Evolutionary conservation across 306 rosid species (phyloP).

Genomic region (Corylus heterophylla): DNA sequence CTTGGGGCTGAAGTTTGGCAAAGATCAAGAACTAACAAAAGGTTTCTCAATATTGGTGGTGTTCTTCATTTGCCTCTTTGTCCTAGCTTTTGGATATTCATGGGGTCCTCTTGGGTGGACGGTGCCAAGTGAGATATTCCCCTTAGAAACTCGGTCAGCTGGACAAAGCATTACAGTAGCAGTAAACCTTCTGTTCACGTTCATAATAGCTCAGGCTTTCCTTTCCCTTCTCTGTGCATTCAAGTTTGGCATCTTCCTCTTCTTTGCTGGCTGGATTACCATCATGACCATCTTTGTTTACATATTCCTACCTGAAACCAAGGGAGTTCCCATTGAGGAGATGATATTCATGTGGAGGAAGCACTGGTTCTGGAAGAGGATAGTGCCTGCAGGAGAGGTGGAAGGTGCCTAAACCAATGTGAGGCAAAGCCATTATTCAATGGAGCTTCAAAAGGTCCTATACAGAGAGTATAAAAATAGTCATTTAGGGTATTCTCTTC

Average conservation of each 20-base stretch:
- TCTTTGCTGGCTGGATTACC: constrained; percentile 67
- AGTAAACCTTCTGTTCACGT: constrained; percentile 64
- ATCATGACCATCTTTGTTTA: constrained; percentile 63
- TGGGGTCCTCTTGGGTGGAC: constrained; percentile 88
- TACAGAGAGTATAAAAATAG: neutral
- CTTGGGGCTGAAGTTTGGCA: constrained; percentile 68
- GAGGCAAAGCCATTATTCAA: neutral
- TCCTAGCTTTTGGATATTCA: constrained; percentile 76
- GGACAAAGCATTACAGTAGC: constrained; percentile 75
- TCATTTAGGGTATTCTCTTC: too few relatives aligned
- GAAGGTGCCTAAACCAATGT: constrained; percentile 40
- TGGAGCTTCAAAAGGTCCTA: neutral
- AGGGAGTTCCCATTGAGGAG: constrained; percentile 71
- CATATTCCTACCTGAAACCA: constrained; percentile 64
- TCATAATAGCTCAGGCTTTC: constrained; percentile 57
- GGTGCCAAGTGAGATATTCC: constrained; percentile 71
- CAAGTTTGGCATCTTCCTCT: constrained; percentile 64
- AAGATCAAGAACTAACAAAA: constrained; percentile 50
- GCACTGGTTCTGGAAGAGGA: constrained; percentile 71
- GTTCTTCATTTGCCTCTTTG: constrained; percentile 72
- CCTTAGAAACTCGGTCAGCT: constrained; percentile 62
- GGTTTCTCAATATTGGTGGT: constrained; percentile 66
- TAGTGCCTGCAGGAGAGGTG: constrained; percentile 32
- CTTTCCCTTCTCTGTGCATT: constrained; percentile 54
- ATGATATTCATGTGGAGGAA: constrained; percentile 51